Conservation (phyloP, 2,329 filamentous ascomycete genomes). For the Diaporthe australafricana region DNA sequence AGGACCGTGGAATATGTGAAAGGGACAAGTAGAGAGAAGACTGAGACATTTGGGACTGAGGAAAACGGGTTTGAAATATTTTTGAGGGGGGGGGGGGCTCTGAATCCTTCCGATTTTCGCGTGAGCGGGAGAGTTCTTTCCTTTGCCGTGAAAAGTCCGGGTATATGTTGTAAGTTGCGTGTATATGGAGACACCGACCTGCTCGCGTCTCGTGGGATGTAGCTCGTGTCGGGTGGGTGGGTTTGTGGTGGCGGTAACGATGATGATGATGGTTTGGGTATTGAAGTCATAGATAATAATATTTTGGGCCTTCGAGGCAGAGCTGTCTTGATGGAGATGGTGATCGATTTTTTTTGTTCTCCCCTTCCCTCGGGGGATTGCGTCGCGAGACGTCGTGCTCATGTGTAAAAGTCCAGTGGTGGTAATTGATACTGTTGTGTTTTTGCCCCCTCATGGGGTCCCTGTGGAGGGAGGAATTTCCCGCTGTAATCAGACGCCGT, state of each 20-base stretch:
- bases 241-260: not conserved
- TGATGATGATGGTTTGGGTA: conserved; percentile 3
- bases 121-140: conserved; percentile 45
- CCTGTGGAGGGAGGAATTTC: conserved; percentile 36
- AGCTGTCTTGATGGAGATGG: conserved; percentile 1
- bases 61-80: conserved; percentile 38
- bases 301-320: conserved; percentile 6
- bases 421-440: conserved; percentile 1
- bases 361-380: not conserved
- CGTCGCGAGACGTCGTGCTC: conserved; percentile 34
- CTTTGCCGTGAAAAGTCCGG: conserved; percentile 36
- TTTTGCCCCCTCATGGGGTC: conserved; percentile 1
- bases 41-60: conserved; percentile 24
- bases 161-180: conserved; percentile 34
- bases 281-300: conserved; percentile 2
- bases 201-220: not conserved
- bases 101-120: conserved; percentile 41
- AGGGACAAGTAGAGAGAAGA: not conserved
- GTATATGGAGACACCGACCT: not conserved
- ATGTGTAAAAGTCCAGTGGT: conserved; percentile 27
- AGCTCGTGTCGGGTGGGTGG: not conserved
- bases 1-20: not conserved
- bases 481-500: conserved; percentile 35
- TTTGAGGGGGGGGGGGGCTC: not conserved
- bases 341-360: not conserved